Evolutionary conservation across 176 grass and related monocot genomes (phyloP), one percentile per base, ranked within the genome.

Genomic region (Leersia perrieri): DNA sequence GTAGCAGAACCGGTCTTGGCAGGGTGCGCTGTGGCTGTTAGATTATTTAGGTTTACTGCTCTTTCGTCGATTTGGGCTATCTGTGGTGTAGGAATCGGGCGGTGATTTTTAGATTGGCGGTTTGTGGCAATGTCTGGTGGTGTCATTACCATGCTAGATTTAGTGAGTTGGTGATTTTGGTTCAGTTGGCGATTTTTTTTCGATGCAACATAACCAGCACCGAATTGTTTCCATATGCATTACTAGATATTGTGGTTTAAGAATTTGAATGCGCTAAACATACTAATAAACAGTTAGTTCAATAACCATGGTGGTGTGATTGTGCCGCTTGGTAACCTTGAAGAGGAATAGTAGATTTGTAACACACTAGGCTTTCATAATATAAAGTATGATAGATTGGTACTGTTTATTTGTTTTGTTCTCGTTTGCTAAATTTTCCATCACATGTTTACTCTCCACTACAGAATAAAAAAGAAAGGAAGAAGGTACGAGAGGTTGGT

Each of bases 391-490:
- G 27, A 0, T 74, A 28, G 11, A 3, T 14, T 68, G 13, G 34
- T 79, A 23, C 33, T 51, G 55, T 60, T 35, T 27, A 5, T 80
- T 80, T 47, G 15, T 58, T 71, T 14, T 25, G 70, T 79, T 18
- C 51, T 83, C 49, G 79, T 12, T 27, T 63, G 60, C 35, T 84
- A 53, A 88, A 65, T n/a, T n/a, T 60, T 82, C 34, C 68, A 26
- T 66, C 12, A 1, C 22, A 53, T 34, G 79, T 34, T 86, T 1
- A 63, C 79, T 47, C 28, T 45, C 10, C 72, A 98, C 28, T 45
- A 7, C 72, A 98, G 96, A 99, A 99, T 49, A 99, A 99, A 84
- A 99, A 95, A 63, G 96, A 99, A 90, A 91, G 96, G 66, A 99
- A 99, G 91, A 99, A 99, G 76, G 93, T 99, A 32, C 72, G 96